Evolutionary conservation across 805 yeast species (phyloP).

Genomic region (Wickerhamiella australiensis): DNA sequence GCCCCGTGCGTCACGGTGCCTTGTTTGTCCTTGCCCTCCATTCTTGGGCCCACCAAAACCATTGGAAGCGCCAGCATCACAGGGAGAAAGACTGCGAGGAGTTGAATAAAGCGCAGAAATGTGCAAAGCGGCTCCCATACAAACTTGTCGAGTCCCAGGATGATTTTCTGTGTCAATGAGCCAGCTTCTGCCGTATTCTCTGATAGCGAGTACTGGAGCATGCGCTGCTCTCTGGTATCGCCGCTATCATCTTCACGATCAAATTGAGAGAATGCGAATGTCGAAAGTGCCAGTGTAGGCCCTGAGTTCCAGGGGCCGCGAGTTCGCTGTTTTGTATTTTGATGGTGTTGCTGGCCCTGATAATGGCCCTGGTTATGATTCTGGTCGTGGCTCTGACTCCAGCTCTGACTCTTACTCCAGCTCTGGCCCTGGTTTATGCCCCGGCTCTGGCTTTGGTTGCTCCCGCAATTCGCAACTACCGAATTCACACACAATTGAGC

Average conservation of each 20-base stretch:
- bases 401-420: no score
- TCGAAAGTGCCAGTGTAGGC: not conserved
- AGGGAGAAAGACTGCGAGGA: slow-evolving; percentile 58
- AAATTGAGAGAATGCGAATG: slow-evolving; percentile 10
- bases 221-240: slow-evolving; percentile 17
- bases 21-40: no score
- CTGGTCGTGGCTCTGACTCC: no score
- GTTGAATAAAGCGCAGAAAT: slow-evolving; percentile 53
- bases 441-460: no score
- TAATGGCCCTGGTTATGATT: no score
- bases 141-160: slow-evolving; percentile 24
- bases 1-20: slow-evolving; percentile 30
- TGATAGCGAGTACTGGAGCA: slow-evolving; percentile 16
- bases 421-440: no score
- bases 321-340: not conserved
- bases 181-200: slow-evolving; percentile 12
- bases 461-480: no score
- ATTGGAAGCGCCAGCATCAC: slow-evolving; percentile 55
- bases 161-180: slow-evolving; percentile 9
- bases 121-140: slow-evolving; percentile 61
- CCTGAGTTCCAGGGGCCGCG: not conserved
- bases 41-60: slow-evolving; percentile 35
- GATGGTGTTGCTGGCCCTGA: not conserved
- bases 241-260: slow-evolving; percentile 15
- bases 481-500: no score